A percentile compares a stretch with the other conserved stretches of the same genome.
phyloP scores from a whole-genome alignment of 202 grass and related monocot species.

The Setaria viridis region DNA sequence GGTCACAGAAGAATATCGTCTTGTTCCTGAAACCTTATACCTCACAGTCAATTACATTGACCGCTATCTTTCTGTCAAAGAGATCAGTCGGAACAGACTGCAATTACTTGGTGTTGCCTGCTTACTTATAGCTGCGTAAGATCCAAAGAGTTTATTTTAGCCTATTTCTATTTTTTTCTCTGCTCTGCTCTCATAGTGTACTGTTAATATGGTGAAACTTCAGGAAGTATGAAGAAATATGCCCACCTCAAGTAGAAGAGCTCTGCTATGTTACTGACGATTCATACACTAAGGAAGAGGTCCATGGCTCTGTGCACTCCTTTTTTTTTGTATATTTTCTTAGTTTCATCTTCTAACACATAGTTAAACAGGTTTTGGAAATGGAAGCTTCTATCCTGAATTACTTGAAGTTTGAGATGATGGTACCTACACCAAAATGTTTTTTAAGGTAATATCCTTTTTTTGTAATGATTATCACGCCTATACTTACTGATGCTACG shows the following conservation, averaged over 20 bases:
- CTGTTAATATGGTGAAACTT: slow-evolving; percentile 26
- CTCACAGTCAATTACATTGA: slow-evolving; percentile 76
- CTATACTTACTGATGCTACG: slow-evolving; percentile 1
- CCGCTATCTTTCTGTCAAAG: slow-evolving; percentile 69
- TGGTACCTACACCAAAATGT: slow-evolving; percentile 60
- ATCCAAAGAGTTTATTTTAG: slow-evolving; percentile 25
- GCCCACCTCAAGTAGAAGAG: slow-evolving; percentile 68
- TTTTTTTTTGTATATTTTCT: slow-evolving; percentile 10
- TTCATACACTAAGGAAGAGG: slow-evolving; percentile 74
- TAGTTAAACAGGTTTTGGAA: slow-evolving; percentile 58
- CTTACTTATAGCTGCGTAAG: slow-evolving; percentile 81
- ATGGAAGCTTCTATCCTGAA: slow-evolving; percentile 74
- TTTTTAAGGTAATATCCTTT: slow-evolving; percentile 66
- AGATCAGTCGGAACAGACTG: slow-evolving; percentile 52
- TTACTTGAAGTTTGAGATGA: slow-evolving; percentile 70
- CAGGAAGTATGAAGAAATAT: slow-evolving; percentile 88
- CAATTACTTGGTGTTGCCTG: slow-evolving; percentile 80
- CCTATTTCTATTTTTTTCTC: not conserved
- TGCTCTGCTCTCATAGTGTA: slow-evolving; percentile 25
- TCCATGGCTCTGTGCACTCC: slow-evolving; percentile 23
- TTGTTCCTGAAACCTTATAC: slow-evolving; percentile 77
- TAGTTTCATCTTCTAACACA: slow-evolving; percentile 34
- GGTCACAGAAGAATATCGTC: slow-evolving; percentile 74
- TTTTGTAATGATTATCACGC: slow-evolving; percentile 28
- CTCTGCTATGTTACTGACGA: slow-evolving; percentile 79